A percentile compares a stretch with the other conserved stretches of the same genome.
Conservation (phyloP, 139 green algal genomes). For the Diplosphaera chodatii region DNA sequence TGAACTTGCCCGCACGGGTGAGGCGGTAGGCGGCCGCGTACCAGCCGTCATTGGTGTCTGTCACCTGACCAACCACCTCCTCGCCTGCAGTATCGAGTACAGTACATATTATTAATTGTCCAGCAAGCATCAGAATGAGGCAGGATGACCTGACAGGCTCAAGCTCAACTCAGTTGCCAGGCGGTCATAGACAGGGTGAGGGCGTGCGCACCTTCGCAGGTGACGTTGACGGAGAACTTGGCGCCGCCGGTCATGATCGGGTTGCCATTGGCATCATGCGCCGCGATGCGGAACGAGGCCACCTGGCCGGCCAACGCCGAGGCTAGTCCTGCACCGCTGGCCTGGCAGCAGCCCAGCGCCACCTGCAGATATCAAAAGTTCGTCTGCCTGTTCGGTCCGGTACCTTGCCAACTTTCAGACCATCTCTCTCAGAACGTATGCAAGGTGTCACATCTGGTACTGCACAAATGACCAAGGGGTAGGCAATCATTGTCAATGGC, state of each 20-base stretch:
- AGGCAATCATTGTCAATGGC: no score
- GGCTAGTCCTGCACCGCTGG: not conserved
- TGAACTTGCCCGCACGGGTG: not conserved
- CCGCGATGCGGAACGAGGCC: not conserved
- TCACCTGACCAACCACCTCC: not conserved
- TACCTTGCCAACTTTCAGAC: no score
- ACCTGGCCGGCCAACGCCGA: not conserved
- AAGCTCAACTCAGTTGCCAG: no score
- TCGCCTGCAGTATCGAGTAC: not conserved
- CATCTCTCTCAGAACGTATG: no score
- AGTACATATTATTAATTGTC: no score
- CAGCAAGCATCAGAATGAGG: no score
- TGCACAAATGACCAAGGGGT: no score
- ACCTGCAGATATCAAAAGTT: no score
- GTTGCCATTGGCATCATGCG: not conserved
- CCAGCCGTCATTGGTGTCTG: not conserved
- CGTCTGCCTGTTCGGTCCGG: no score
- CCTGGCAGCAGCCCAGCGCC: not conserved
- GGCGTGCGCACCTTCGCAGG: not conserved
- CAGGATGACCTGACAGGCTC: no score
- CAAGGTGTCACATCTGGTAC: no score
- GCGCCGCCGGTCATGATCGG: slow-evolving; percentile 2
- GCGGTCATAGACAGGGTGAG: no score
- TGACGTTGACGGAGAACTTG: not conserved
- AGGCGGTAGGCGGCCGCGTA: not conserved